Conservation (phyloP, 2,329 filamentous ascomycete genomes). For the Setomelanomma holmii region DNA sequence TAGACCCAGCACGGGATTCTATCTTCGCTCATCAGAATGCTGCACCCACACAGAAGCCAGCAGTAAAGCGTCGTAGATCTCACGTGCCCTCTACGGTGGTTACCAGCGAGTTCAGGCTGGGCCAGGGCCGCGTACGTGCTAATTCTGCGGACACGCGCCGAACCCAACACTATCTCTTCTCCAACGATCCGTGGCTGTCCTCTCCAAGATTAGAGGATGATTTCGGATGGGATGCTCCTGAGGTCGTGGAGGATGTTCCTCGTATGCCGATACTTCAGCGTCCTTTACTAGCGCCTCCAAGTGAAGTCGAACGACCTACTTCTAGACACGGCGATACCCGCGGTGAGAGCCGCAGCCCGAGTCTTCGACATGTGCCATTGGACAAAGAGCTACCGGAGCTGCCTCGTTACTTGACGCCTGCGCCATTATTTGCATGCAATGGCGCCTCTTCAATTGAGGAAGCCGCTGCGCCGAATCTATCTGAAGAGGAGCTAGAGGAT, state of each 20-base stretch:
- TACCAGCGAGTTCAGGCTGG: constrained; percentile 20
- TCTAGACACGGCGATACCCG: constrained; percentile 35
- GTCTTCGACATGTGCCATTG: constrained; percentile 22
- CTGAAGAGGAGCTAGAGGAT: constrained; percentile 18
- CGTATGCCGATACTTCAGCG: constrained; percentile 31
- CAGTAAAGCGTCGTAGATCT: constrained; percentile 27
- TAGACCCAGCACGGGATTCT: constrained; percentile 26
- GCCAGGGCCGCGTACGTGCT: constrained; percentile 30
- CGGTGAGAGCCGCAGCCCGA: constrained; percentile 21
- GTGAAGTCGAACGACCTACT: constrained; percentile 30
- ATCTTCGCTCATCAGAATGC: constrained; percentile 19
- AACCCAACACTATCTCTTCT: constrained; percentile 32
- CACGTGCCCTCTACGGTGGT: constrained; percentile 24
- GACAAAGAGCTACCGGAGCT: constrained; percentile 42
- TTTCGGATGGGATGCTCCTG: constrained; percentile 14
- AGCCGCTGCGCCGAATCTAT: constrained; percentile 3
- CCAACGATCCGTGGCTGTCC: constrained; percentile 37
- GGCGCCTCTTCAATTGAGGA: constrained; percentile 13
- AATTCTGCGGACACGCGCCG: constrained; percentile 40
- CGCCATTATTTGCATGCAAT: constrained; percentile 38
- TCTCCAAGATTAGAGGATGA: constrained; percentile 28
- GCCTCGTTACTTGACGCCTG: constrained; percentile 37
- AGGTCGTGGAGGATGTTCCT: constrained; percentile 20
- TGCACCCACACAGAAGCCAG: constrained; percentile 10
- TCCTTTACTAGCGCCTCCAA: constrained; percentile 24